phyloP scores from a whole-genome alignment of 371 early-diverging fungal genomes.

The Thermomucor indicae-seudaticae region DNA sequence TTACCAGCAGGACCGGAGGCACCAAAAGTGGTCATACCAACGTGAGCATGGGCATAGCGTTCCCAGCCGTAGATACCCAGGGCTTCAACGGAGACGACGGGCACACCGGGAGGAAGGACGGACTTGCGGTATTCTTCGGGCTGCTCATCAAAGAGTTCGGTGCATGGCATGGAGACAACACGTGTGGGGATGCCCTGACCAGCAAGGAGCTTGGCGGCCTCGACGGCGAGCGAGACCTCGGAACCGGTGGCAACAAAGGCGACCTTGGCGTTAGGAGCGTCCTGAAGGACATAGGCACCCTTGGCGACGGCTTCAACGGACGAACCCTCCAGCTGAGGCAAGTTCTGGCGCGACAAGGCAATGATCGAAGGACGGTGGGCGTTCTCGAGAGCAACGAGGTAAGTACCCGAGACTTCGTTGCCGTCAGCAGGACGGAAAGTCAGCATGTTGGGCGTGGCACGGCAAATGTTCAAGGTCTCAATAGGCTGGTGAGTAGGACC shows the following conservation, averaged over 20 bases:
- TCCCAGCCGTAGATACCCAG: slow-evolving; percentile 87
- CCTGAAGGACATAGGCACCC: slow-evolving; percentile 79
- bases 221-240: slow-evolving; percentile 86
- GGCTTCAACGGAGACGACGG: slow-evolving; percentile 89
- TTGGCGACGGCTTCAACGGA: slow-evolving; percentile 70
- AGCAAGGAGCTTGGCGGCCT: slow-evolving; percentile 67
- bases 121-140: slow-evolving; percentile 72
- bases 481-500: slow-evolving; percentile 99
- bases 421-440: slow-evolving; percentile 96
- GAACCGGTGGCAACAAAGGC: slow-evolving; percentile 93
- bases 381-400: slow-evolving; percentile 73
- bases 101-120: slow-evolving; percentile 76
- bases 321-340: slow-evolving; percentile 88
- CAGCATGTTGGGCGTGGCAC: slow-evolving; percentile 94
- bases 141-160: slow-evolving; percentile 91
- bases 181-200: slow-evolving; percentile 56
- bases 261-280: slow-evolving; percentile 49
- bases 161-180: slow-evolving; percentile 94
- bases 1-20: slow-evolving; percentile 65
- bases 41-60: slow-evolving; percentile 68
- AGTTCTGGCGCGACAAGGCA: slow-evolving; percentile 91
- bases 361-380: slow-evolving; percentile 79
- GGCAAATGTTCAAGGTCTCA: slow-evolving; percentile 89
- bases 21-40: slow-evolving; percentile 19
- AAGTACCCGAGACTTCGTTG: slow-evolving; percentile 92